Evolutionary conservation across 2,329 filamentous ascomycete genomes (phyloP), one percentile per base, ranked within the genome.

Genomic region (Beauveria sp.): DNA sequence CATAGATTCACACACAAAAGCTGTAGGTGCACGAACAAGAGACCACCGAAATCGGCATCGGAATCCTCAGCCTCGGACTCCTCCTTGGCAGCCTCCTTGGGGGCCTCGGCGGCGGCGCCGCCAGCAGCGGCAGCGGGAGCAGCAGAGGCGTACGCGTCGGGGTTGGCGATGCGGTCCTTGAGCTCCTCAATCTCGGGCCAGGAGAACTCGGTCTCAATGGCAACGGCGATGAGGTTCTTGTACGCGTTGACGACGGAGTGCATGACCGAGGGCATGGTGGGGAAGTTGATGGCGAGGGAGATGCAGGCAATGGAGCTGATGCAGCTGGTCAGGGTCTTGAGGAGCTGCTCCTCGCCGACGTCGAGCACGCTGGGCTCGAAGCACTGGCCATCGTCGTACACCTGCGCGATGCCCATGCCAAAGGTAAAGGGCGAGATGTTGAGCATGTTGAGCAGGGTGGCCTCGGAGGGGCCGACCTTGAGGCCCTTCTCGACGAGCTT

Each of bases 391-490:
- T 93, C 82, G 82, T 99, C 92, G 86, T 99, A 99, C 79, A 99
- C 92, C 85, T 97, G 93, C 67, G 85, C 70, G 73, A 99, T 88
- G 77, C 89, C 90, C 90, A 99, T 96, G 84, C 94, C 94, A 83
- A 97, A 99, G 76, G 92, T 96, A 87, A 97, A 97, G 78, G 92
- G 92, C 70, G 94, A 97, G 85, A 99, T 99, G 89, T 97, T 97
- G 77, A 99, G 83, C 93, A 99, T 90, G 90, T 99, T 99, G 73
- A 99, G 89, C 70, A 99, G 87, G 75, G 93, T 96, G 70, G 94
- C 94, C 86, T 99, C 94, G 76, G 94, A 99, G 75, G 94, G 88
- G 79, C 96, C 94, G 84, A 99, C 96, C 86, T 96, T 97, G 84
- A 62, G 83, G 71, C 88, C 87, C 68, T 91, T 86, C 84, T 96